These are phyloP conservation scores for Clitopilus passeckerianus DNA, from an alignment of 768 basidiomycete species.

Conservation along the genomic window DNA sequence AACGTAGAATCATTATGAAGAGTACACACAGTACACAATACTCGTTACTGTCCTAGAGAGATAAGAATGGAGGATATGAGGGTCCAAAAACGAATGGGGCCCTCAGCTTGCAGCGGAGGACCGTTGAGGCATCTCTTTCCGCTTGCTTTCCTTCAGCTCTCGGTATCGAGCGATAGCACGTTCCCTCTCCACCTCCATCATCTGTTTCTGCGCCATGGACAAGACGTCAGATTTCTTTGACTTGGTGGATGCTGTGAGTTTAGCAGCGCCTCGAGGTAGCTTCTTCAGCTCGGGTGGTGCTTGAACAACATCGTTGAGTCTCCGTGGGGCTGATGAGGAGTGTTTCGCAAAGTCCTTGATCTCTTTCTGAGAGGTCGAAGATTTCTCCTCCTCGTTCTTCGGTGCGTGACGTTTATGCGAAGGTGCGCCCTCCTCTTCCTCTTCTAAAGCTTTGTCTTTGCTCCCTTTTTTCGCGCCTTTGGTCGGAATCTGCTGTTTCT, in stretches of 20 bases:
- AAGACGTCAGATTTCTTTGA: constrained; percentile 37
- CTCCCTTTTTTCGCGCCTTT: constrained; percentile 18
- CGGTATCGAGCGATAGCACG: constrained; percentile 64
- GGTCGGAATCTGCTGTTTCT: constrained; percentile 32
- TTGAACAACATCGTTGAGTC: constrained; percentile 25
- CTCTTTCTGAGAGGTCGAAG: constrained; percentile 9
- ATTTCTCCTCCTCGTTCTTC: constrained; percentile 8
- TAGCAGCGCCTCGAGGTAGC: constrained; percentile 11
- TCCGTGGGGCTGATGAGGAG: constrained; percentile 53
- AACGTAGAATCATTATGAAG: background rate
- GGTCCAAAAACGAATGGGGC: background rate
- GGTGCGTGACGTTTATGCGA: background rate
- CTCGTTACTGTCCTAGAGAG: background rate
- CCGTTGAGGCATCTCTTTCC: background rate
- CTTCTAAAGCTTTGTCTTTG: constrained; percentile 8
- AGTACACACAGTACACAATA: background rate
- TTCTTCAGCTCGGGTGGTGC: constrained; percentile 21
- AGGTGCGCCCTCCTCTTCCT: constrained; percentile 7
- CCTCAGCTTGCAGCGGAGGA: background rate
- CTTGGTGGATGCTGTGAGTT: background rate
- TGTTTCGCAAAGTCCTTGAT: constrained; percentile 45
- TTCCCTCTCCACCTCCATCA: constrained; percentile 76
- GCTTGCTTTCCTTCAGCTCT: constrained; percentile 50
- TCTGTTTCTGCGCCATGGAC: constrained; percentile 69
- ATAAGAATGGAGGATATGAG: background rate